Conservation (phyloP, 2,329 filamentous ascomycete species). For the Microdochium bolleyi region DNA sequence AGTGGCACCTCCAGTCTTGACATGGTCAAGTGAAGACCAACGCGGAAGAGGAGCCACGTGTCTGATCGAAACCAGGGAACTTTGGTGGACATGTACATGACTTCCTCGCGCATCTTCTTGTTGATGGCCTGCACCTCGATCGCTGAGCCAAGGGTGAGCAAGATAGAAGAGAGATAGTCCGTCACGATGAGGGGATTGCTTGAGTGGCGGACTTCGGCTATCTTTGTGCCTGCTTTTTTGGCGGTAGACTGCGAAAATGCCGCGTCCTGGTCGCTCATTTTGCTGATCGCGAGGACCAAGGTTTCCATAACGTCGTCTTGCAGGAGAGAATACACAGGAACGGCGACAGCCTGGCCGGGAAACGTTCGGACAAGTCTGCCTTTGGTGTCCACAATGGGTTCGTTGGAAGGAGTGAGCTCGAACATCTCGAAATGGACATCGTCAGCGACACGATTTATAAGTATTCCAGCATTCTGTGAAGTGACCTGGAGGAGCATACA, state of each 20-base stretch:
- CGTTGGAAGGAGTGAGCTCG: conserved; percentile 21
- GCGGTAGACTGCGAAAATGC: conserved; percentile 8
- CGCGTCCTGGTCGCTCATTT: conserved; percentile 17
- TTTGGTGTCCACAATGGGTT: conserved; percentile 12
- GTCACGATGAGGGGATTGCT: conserved; percentile 39
- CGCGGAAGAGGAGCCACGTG: conserved; percentile 46
- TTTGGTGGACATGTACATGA: conserved; percentile 29
- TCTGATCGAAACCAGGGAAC: conserved; percentile 27
- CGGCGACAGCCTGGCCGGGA: conserved; percentile 11
- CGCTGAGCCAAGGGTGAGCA: conserved; percentile 21
- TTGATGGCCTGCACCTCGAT: conserved; percentile 20
- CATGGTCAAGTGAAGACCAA: conserved; percentile 32
- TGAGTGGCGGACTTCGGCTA: conserved; percentile 38
- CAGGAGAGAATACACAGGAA: conserved; percentile 8
- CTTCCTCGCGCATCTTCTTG: conserved; percentile 48
- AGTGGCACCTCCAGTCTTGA: neutral
- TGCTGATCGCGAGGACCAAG: conserved; percentile 13
- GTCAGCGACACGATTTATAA: conserved; percentile 13
- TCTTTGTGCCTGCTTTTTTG: conserved; percentile 25
- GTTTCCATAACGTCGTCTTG: conserved; percentile 9
- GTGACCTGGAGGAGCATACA: conserved; percentile 17
- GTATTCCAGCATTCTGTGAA: conserved; percentile 25
- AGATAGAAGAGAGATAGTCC: conserved; percentile 25
- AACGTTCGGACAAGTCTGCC: conserved; percentile 21
- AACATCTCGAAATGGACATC: conserved; percentile 21